Evolutionary conservation across 768 basidiomycete species (phyloP).

Genomic region (Hebeloma cylindrosporum): DNA sequence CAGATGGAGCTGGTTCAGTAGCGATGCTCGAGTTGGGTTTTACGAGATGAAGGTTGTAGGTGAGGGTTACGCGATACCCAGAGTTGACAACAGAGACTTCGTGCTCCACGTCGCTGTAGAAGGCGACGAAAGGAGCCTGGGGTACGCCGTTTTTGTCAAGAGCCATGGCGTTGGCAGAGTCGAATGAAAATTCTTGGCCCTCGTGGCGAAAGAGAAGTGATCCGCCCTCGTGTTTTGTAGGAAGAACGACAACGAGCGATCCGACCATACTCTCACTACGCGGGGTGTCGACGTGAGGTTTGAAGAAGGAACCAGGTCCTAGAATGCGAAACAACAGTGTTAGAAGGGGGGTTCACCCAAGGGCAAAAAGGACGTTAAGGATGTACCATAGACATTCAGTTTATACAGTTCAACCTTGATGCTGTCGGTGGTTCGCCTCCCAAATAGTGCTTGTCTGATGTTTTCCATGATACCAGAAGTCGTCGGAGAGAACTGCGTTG

Average conservation of each 20-base stretch:
- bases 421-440: slow-evolving; percentile 3
- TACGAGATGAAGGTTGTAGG: slow-evolving; percentile 40
- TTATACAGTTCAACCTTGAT: slow-evolving; percentile 35
- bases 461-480: slow-evolving; percentile 13
- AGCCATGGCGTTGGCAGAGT: slow-evolving; percentile 33
- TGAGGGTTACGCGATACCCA: slow-evolving; percentile 42
- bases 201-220: slow-evolving; percentile 36
- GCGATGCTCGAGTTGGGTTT: background rate
- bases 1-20: background rate
- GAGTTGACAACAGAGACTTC: slow-evolving; percentile 36
- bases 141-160: slow-evolving; percentile 14
- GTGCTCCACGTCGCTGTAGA: slow-evolving; percentile 42
- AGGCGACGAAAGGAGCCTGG: slow-evolving; percentile 34
- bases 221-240: slow-evolving; percentile 47
- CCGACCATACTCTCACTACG: slow-evolving; percentile 46
- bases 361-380: background rate
- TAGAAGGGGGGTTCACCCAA: background rate
- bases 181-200: slow-evolving; percentile 36
- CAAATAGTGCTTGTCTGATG: slow-evolving; percentile 16
- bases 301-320: slow-evolving; percentile 49
- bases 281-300: slow-evolving; percentile 50
- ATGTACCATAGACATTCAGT: slow-evolving; percentile 38
- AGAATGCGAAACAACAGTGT: background rate
- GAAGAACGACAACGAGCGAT: slow-evolving; percentile 52
- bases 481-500: slow-evolving; percentile 19